Base-by-base conservation (phyloP, 768 basidiomycete genomes). In the Lyophyllum semitale region DNA sequence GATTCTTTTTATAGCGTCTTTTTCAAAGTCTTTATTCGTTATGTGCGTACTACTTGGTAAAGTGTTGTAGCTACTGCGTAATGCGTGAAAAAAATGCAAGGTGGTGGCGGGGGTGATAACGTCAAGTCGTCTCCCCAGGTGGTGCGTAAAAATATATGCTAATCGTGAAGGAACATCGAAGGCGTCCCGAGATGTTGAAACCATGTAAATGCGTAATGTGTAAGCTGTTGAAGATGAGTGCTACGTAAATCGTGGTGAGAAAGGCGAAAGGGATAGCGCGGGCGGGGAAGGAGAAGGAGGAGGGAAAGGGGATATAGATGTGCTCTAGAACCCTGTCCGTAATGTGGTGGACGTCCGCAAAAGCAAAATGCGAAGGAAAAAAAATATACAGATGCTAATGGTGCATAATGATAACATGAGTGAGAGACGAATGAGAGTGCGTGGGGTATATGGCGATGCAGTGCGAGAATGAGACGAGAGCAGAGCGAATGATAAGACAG, bases 391-490 rank as follows among this genome's bases (percentile, higher is more conserved):
- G 25, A 11, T 26, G 30, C 8, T 23, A 32, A 33, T n/a, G 17
- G 37, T 38, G 37, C 37, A 37, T 38, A 25, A 27, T 23, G 37
- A 37, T 50, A 18, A 25, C n/a, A 20, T 13, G 17, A 27, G 6
- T 26, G 48, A 26, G 20, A 27, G 3, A 13, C 13, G 22, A 27
- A 12, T 26, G 15, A 6, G 44, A 17, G 17, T 29, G 42, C 42
- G 22, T 5, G 23, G 42, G 42, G 42, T 43, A 43, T 27, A 50
- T 49, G 46, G 18, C 30, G 22, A 55, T 47, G 22, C 54, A 51
- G 30, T 35, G 48, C 44, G 25, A 30, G 43, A 13, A 27, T 30
- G 26, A 27, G 25, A 13, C 20, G 41, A 32, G 29, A 43, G 29
- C 22, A 18, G 8, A 8, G 22, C 1, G 26, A 17, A 17, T 11